Base-by-base conservation (phyloP, 345 rosid species). In the Citrus sinensis region DNA sequence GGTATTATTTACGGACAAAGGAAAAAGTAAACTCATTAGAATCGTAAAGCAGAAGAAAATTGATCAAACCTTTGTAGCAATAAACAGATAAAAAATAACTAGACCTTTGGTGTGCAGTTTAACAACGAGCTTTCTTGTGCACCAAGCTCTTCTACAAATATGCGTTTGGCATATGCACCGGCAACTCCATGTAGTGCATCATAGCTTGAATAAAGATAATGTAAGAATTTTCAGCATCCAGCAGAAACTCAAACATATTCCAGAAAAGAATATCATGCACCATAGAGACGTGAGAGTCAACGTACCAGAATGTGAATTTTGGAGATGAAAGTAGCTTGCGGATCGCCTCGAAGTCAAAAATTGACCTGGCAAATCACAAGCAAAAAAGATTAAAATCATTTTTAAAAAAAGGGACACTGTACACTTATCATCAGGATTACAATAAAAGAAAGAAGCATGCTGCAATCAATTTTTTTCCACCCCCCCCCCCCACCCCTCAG, bases 141-240 rank as follows among this genome's bases (percentile, higher is more conserved):
- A 73, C 98, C 98, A 42, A 97, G 96, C 88, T 93, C 99, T 88
- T 97, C 98, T 49, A 97, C 98, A 87, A 97, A 97, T 75, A 97
- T 94, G 9, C 89, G 86, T 35, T 90, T 87, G 59, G 99, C 98
- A 83, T 94, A 97, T 32, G 96, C 97, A 77, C 99, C 99, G 87
- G 89, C 99, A 85, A 94, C 99, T 81, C 99, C 99, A 79, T 97
- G 98, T 59, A 97, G 70, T 73, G 97, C 99, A 83, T 97, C 99
- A 85, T 87, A 93, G 82, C 99, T 92, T 87, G 75, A 83, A 51
- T 29, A 85, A 73, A 19, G 49, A 85, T 35, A 71, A 75, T 24
- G 60, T 80, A 76, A 63, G 40, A 73, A 17, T 68, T 35, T 56
- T 70, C 19, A 73, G 54, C 42, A 80, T 72, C 56, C 69, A 63